Conservation (phyloP, 75 land plant genomes). For the Sequoiadendron giganteum region DNA sequence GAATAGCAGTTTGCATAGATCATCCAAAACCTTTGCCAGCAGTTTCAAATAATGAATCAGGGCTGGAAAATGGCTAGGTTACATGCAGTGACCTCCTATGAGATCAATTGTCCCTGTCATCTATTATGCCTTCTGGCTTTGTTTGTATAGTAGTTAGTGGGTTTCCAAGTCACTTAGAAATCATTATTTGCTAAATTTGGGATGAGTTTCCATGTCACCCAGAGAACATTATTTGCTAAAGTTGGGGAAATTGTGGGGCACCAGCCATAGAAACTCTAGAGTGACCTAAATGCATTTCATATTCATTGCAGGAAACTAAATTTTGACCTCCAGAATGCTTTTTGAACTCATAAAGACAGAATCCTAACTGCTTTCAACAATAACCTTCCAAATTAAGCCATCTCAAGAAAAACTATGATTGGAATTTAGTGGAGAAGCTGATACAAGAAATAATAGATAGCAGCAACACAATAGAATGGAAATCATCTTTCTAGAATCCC, state of each 20-base stretch:
- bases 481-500: conserved; percentile 81
- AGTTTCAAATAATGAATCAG: too few relatives aligned
- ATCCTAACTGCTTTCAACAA: not conserved
- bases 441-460: conserved; percentile 3
- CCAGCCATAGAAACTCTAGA: not conserved
- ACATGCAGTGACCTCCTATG: too few relatives aligned
- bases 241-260: not conserved
- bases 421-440: not conserved
- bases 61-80: too few relatives aligned
- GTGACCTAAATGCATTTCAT: not conserved
- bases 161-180: too few relatives aligned
- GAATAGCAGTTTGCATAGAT: too few relatives aligned
- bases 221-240: not conserved
- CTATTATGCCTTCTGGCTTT: not conserved
- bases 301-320: not conserved
- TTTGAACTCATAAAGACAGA: not conserved
- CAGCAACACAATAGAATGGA: not conserved
- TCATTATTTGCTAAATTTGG: not conserved
- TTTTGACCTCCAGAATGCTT: not conserved
- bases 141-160: not conserved
- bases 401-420: not conserved
- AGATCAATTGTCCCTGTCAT: too few relatives aligned
- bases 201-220: not conserved
- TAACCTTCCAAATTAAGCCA: not conserved
- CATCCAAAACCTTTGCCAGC: too few relatives aligned